phyloP scores from a whole-genome alignment of 768 basidiomycete species.

The Favolaschia claudopus region DNA sequence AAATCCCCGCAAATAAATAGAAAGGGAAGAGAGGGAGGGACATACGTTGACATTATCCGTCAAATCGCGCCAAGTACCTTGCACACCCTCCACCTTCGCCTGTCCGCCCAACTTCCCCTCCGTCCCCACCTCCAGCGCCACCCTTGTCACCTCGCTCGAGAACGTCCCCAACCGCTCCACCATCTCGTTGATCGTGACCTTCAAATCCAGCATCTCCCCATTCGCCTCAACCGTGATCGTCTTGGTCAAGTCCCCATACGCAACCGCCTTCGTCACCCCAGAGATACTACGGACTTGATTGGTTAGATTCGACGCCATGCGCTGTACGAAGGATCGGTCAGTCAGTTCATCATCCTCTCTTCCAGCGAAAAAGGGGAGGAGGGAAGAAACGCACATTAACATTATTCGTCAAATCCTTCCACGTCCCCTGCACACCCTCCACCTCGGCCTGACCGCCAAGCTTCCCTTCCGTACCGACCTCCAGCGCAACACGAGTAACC shows the following conservation, averaged over 20 bases:
- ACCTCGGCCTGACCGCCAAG: constrained; percentile 6
- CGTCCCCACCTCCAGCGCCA: too few relatives aligned
- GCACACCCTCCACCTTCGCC: too few relatives aligned
- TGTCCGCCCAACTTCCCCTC: too few relatives aligned
- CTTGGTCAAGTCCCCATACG: constrained; percentile 63
- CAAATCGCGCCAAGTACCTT: background rate
- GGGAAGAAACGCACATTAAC: constrained; percentile 5
- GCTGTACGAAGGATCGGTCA: too few relatives aligned
- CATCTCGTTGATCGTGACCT: constrained; percentile 78
- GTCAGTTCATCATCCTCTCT: too few relatives aligned
- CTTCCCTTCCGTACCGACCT: constrained; percentile 8
- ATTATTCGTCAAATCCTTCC: constrained; percentile 13
- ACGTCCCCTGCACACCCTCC: constrained; percentile 10
- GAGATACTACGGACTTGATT: too few relatives aligned
- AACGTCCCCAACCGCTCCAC: too few relatives aligned
- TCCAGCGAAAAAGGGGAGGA: too few relatives aligned
- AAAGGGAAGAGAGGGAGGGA: constrained; percentile 69
- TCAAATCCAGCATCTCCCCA: constrained; percentile 80
- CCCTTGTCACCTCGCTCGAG: too few relatives aligned
- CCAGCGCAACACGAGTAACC: constrained; percentile 9
- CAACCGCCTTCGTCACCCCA: too few relatives aligned
- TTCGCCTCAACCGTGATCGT: constrained; percentile 77
- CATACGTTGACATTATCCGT: constrained; percentile 12
- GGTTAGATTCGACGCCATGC: too few relatives aligned
- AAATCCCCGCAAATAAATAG: too few relatives aligned